Conservation (phyloP, 306 rosid genomes). For the Vicia faba region DNA sequence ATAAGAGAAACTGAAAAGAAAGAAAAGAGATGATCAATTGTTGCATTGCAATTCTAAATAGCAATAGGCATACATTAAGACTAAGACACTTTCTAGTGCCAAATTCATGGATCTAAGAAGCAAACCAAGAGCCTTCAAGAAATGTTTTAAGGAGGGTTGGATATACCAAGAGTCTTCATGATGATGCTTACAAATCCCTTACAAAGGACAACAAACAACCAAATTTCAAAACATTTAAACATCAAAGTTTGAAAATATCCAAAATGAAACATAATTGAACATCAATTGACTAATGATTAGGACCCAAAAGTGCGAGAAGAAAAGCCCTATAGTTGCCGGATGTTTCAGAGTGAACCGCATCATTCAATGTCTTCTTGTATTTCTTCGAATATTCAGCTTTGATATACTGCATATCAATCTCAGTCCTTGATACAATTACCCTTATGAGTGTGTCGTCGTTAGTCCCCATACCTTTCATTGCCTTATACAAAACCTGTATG, state of each 20-base stretch:
- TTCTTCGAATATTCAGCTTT: constrained; percentile 60
- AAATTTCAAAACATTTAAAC: not conserved
- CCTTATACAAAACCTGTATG: constrained; percentile 58
- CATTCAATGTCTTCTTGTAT: constrained; percentile 53
- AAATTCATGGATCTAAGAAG: no score
- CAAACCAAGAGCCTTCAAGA: no score
- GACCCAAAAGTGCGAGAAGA: constrained; percentile 70
- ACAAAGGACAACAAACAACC: constrained; percentile 10
- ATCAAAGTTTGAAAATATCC: not conserved
- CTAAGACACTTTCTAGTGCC: no score
- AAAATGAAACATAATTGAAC: constrained; percentile 18
- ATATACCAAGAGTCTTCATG: not conserved
- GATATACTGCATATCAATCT: constrained; percentile 74
- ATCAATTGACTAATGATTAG: constrained; percentile 39
- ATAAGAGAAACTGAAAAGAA: no score
- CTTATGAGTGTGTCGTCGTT: constrained; percentile 55
- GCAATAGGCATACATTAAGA: no score
- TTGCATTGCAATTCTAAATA: no score
- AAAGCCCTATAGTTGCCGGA: constrained; percentile 65
- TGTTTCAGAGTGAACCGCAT: constrained; percentile 76
- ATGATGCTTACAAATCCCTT: constrained; percentile 9
- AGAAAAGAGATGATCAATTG: no score
- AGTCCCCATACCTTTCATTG: constrained; percentile 79
- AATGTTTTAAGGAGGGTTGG: no score
- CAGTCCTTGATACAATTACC: constrained; percentile 70